Evolutionary conservation across 441 rosid genomes (phyloP).

Genomic region (Bocquillonia castaneifolia): DNA sequence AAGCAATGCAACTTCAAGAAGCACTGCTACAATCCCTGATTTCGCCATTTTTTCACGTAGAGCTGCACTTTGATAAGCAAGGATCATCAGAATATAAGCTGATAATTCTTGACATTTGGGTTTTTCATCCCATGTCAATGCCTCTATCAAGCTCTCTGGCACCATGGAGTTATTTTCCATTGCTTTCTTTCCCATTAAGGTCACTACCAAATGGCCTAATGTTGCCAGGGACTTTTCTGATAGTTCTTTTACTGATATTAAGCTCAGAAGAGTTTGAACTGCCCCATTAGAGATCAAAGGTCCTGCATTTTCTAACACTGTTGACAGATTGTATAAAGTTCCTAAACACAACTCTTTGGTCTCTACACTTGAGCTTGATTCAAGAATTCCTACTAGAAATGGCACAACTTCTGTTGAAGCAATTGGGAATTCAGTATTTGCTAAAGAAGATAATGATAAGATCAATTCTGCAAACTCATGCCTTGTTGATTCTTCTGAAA

Average conservation of each 20-base stretch:
- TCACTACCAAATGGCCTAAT: constrained; percentile 66
- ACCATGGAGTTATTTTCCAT: constrained; percentile 50
- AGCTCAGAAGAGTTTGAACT: constrained; percentile 40
- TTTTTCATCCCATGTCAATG: constrained; percentile 76
- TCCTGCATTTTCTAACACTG: constrained; percentile 56
- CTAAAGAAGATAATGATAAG: constrained; percentile 51
- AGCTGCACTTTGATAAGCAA: constrained; percentile 76
- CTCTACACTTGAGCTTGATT: constrained; percentile 40
- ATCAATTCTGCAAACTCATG: constrained; percentile 56
- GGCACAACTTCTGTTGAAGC: constrained; percentile 46
- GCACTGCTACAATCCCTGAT: constrained; percentile 70
- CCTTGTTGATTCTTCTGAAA: constrained; percentile 47
- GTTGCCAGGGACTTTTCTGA: constrained; percentile 71
- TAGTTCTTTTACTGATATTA: constrained; percentile 40
- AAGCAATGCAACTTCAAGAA: constrained; percentile 60
- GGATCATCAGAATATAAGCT: constrained; percentile 70
- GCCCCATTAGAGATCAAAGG: constrained; percentile 49
- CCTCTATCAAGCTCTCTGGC: constrained; percentile 63
- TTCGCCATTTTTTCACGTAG: constrained; percentile 66
- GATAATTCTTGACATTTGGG: constrained; percentile 83
- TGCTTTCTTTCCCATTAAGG: constrained; percentile 65
- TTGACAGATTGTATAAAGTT: constrained; percentile 50
- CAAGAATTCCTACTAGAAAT: constrained; percentile 47
- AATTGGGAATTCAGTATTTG: constrained; percentile 41
- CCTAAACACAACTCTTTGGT: constrained; percentile 56